These are phyloP conservation scores for Pugionium dolabratum DNA, from an alignment of 345 rosid species.

Conservation along the genomic window DNA sequence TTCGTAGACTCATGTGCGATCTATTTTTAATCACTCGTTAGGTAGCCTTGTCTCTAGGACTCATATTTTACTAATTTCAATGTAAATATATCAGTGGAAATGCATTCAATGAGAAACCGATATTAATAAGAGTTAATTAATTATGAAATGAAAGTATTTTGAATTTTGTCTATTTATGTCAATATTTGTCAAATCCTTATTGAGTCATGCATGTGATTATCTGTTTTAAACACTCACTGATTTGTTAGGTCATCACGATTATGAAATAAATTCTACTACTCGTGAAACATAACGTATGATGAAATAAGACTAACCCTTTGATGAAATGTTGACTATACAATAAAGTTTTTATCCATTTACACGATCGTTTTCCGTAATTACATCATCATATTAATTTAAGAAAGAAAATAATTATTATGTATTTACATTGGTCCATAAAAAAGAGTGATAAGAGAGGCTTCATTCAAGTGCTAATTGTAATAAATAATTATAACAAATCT, in stretches of 20 bases:
- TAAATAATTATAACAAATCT: background rate
- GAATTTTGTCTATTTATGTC: background rate
- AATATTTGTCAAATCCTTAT: background rate
- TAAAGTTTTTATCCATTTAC: slow-evolving; percentile 9
- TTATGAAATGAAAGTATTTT: no score
- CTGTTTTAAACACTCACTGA: background rate
- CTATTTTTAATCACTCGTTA: slow-evolving; percentile 23
- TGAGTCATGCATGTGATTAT: slow-evolving; percentile 12
- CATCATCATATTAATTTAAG: background rate
- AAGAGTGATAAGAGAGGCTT: slow-evolving; percentile 18
- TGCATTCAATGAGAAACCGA: background rate
- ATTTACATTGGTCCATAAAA: slow-evolving; percentile 14
- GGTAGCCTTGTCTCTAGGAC: slow-evolving; percentile 29
- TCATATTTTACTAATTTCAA: background rate
- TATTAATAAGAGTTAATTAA: no score
- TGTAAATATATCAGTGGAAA: background rate
- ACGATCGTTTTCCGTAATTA: slow-evolving; percentile 13
- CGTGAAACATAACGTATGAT: background rate
- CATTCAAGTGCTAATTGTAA: slow-evolving; percentile 17
- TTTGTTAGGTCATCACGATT: slow-evolving; percentile 7
- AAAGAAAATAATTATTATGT: background rate
- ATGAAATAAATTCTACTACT: background rate
- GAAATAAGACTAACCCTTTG: background rate
- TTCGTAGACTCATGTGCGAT: slow-evolving; percentile 40
- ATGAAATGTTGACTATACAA: slow-evolving; percentile 2